Evolutionary conservation across 192 early-diverging fungal genomes (phyloP).

Genomic region (Linnemannia elongata): DNA sequence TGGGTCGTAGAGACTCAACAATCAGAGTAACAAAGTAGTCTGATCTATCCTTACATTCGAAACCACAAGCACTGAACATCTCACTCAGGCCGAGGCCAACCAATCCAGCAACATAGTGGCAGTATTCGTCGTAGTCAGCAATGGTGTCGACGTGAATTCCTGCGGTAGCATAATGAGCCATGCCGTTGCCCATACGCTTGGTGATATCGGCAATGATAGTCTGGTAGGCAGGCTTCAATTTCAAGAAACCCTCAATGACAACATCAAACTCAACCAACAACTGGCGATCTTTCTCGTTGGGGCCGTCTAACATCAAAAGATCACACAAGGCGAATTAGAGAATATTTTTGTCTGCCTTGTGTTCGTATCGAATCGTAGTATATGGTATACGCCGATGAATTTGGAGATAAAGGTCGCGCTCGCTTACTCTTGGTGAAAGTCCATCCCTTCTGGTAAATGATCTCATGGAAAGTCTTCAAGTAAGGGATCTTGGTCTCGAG

Average conservation of each 20-base stretch:
- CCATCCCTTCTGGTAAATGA: conserved; percentile 85
- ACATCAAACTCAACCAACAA: conserved; percentile 91
- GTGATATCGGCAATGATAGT: conserved; percentile 92
- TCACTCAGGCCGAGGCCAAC: conserved; percentile 94
- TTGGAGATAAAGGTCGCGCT: neutral
- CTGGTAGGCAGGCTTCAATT: conserved; percentile 83
- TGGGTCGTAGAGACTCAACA: conserved; percentile 4
- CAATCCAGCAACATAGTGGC: conserved; percentile 97
- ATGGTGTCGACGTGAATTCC: conserved; percentile 74
- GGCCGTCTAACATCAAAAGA: conserved; percentile 69
- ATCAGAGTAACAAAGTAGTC: conserved; percentile 27
- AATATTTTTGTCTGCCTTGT: too few relatives aligned
- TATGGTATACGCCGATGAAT: neutral
- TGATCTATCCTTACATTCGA: conserved; percentile 75
- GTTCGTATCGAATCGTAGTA: neutral
- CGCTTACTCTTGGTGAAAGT: conserved; percentile 79
- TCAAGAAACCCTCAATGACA: conserved; percentile 91
- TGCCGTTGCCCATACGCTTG: conserved; percentile 93
- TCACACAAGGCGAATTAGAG: neutral
- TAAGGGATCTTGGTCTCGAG: conserved; percentile 81
- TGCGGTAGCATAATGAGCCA: conserved; percentile 87
- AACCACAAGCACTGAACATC: conserved; percentile 88
- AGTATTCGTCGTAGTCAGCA: conserved; percentile 96
- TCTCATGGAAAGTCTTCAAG: conserved; percentile 85
- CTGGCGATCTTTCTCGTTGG: conserved; percentile 94